Evolutionary conservation across 2,329 filamentous ascomycete genomes (phyloP).

Genomic region (Fusarium tupiense): DNA sequence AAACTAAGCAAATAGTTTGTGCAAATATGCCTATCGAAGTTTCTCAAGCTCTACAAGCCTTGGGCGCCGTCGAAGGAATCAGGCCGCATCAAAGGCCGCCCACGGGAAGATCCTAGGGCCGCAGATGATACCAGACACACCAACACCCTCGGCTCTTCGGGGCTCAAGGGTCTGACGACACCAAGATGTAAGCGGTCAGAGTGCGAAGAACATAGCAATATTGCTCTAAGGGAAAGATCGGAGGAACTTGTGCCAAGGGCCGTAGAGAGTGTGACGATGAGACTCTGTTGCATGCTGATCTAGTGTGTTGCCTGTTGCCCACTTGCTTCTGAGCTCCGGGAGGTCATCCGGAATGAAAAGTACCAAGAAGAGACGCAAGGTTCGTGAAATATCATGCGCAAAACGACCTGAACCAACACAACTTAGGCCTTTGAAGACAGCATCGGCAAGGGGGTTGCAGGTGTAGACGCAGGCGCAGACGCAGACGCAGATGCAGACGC

Average conservation of each 20-base stretch:
- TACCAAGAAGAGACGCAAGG: conserved; percentile 26
- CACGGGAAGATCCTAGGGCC: conserved; percentile 39
- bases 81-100: conserved; percentile 37
- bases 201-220: background rate
- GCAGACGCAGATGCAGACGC: conserved; percentile 19
- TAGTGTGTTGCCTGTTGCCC: conserved; percentile 29
- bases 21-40: conserved; percentile 8
- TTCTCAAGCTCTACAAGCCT: conserved; percentile 5
- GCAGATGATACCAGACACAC: conserved; percentile 20
- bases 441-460: background rate
- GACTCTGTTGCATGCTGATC: conserved; percentile 33
- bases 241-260: conserved; percentile 22
- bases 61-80: conserved; percentile 15
- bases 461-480: conserved; percentile 20
- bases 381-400: conserved; percentile 19
- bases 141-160: conserved; percentile 20
- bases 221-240: conserved; percentile 19
- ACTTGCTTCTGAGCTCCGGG: conserved; percentile 29
- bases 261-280: conserved; percentile 20
- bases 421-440: background rate
- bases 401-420: conserved; percentile 7
- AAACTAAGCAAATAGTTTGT: conserved; percentile 4
- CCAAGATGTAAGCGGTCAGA: conserved; percentile 22
- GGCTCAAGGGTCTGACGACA: conserved; percentile 7
- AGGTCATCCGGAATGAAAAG: conserved; percentile 27